phyloP scores from a whole-genome alignment of 129 eudicot species.

The Tagetes patula region DNA sequence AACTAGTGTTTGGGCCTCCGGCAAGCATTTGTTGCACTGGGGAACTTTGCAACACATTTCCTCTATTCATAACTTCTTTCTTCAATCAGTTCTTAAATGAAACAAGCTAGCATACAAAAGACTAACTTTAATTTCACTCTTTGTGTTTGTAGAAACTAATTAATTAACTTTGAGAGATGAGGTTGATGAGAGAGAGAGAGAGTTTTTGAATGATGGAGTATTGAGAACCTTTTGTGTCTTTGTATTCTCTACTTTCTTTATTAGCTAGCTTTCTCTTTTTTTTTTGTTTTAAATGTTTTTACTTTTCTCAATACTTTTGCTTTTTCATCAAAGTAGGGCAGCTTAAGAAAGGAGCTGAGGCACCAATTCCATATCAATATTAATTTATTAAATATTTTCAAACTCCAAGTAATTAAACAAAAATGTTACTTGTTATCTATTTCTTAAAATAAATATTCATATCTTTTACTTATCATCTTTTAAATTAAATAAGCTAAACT shows the following conservation, averaged over 20 bases:
- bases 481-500: too few relatives aligned
- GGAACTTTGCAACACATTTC: constrained; percentile 61
- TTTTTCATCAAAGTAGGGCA: constrained; percentile 76
- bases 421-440: neutral
- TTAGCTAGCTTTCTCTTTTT: constrained; percentile 53
- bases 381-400: too few relatives aligned
- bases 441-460: neutral
- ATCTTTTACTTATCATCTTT: neutral
- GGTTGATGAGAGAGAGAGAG: constrained; percentile 41
- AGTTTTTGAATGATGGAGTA: constrained; percentile 56
- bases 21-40: constrained; percentile 83
- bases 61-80: constrained; percentile 53
- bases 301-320: constrained; percentile 65
- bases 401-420: neutral
- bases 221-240: constrained; percentile 57
- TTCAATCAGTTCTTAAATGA: constrained; percentile 15
- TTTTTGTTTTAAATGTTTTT: constrained; percentile 34
- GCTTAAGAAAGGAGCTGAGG: constrained; percentile 38
- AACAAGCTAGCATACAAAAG: constrained; percentile 22
- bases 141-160: constrained; percentile 45
- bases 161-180: constrained; percentile 38
- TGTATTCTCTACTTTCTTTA: constrained; percentile 49
- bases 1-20: constrained; percentile 51
- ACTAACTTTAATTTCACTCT: constrained; percentile 27
- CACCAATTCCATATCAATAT: constrained; percentile 38